A percentile compares a stretch with the other conserved stretches of the same genome.
These are phyloP conservation scores for Aspergillus pseudoterreus DNA, from an alignment of 2,329 filamentous ascomycete genomes.

Conservation along the genomic window DNA sequence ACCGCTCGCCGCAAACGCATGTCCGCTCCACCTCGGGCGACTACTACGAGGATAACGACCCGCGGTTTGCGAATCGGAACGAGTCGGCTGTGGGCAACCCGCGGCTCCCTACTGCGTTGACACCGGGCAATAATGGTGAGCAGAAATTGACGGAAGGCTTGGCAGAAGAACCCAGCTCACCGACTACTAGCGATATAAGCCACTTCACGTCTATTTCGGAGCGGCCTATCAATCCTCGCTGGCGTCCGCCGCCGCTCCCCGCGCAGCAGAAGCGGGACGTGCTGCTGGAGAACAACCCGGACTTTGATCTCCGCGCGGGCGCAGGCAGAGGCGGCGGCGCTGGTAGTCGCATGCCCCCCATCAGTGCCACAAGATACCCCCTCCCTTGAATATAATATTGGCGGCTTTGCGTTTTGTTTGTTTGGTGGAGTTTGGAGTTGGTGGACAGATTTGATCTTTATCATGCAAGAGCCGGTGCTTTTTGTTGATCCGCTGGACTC, in stretches of 20 bases:
- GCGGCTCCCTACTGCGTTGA: slow-evolving; percentile 33
- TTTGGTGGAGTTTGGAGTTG: neutral
- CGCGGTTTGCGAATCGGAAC: slow-evolving; percentile 63
- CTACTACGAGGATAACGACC: slow-evolving; percentile 94
- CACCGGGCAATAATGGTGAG: slow-evolving; percentile 38
- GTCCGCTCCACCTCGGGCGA: slow-evolving; percentile 38
- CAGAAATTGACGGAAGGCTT: slow-evolving; percentile 48
- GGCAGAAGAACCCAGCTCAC: slow-evolving; percentile 63
- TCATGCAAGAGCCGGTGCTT: neutral
- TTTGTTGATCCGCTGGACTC: neutral
- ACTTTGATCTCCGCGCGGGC: slow-evolving; percentile 67
- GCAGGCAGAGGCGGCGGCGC: slow-evolving; percentile 19
- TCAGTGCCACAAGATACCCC: slow-evolving; percentile 25
- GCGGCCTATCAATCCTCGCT: slow-evolving; percentile 81
- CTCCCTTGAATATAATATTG: slow-evolving; percentile 16
- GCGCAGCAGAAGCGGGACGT: slow-evolving; percentile 63
- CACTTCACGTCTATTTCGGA: slow-evolving; percentile 91
- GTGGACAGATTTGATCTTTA: neutral
- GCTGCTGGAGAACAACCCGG: slow-evolving; percentile 74
- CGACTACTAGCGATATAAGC: slow-evolving; percentile 72
- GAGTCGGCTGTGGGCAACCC: slow-evolving; percentile 24
- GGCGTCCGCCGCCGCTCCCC: slow-evolving; percentile 53
- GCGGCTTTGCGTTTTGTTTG: neutral
- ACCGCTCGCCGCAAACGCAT: slow-evolving; percentile 17
- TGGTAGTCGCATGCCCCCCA: slow-evolving; percentile 22